Evolutionary conservation across 148 eudicot genomes (phyloP).

Genomic region (Gaultheria prostrata): DNA sequence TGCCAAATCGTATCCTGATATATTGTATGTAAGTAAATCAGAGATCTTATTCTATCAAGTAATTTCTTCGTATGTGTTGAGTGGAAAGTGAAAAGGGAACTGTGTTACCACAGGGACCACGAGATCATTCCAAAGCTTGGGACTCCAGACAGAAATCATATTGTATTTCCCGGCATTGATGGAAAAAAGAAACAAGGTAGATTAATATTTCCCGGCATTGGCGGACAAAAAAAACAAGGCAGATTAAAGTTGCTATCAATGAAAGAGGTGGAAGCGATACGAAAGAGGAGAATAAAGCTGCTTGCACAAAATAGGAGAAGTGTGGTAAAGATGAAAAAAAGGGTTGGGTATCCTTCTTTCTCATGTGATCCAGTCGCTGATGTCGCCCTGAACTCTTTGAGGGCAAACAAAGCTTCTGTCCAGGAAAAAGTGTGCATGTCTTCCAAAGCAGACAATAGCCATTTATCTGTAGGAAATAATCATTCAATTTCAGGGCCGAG

Average conservation of each 20-base stretch:
- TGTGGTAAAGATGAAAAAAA: conserved; percentile 23
- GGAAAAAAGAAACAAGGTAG: conserved; percentile 13
- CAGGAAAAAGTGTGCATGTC: conserved; percentile 6
- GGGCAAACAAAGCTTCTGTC: not conserved
- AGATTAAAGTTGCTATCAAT: conserved; percentile 2
- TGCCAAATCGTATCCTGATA: conserved; percentile 63
- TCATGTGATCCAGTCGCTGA: not conserved
- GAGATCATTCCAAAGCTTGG: conserved; percentile 46
- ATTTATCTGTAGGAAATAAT: conserved; percentile 12
- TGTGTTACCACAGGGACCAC: conserved; percentile 55
- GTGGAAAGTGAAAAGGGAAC: not conserved
- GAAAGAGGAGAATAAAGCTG: not conserved
- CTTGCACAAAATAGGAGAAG: conserved; percentile 13
- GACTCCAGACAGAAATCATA: conserved; percentile 72
- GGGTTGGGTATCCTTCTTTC: conserved; percentile 17
- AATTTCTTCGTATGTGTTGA: not conserved
- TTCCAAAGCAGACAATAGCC: conserved; percentile 7
- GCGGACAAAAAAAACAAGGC: conserved; percentile 12
- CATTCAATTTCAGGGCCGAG: conserved; percentile 19
- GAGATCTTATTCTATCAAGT: not conserved
- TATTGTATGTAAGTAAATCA: conserved; percentile 65
- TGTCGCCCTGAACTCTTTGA: not conserved
- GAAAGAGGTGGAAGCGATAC: conserved; percentile 10
- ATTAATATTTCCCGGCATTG: not conserved
- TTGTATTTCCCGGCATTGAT: conserved; percentile 40